phyloP scores from a whole-genome alignment of 768 basidiomycete genomes.

The Hypsizygus marmoreus region DNA sequence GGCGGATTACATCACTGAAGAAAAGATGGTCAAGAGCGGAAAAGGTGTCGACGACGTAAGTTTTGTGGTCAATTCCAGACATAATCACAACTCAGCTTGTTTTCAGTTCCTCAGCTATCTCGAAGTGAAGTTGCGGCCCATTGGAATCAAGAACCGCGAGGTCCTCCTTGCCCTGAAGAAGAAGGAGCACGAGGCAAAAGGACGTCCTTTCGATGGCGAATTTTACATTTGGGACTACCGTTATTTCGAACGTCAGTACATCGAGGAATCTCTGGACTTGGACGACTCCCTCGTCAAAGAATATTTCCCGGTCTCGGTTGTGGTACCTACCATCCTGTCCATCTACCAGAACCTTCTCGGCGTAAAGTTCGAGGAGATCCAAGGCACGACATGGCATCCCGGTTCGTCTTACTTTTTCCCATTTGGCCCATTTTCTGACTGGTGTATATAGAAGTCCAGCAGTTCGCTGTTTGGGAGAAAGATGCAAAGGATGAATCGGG shows the following conservation, averaged over 20 bases:
- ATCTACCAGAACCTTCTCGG: slow-evolving; percentile 85
- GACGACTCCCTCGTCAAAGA: slow-evolving; percentile 84
- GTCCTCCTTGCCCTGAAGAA: slow-evolving; percentile 73
- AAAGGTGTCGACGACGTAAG: slow-evolving; percentile 57
- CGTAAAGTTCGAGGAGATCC: slow-evolving; percentile 69
- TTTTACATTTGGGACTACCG: slow-evolving; percentile 89
- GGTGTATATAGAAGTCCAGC: slow-evolving; percentile 66
- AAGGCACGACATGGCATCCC: slow-evolving; percentile 76
- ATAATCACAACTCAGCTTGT: background rate
- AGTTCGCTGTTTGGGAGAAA: slow-evolving; percentile 84
- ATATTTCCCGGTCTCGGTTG: slow-evolving; percentile 84
- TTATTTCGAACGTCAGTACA: slow-evolving; percentile 66
- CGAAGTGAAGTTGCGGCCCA: slow-evolving; percentile 68
- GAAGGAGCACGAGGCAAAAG: slow-evolving; percentile 64
- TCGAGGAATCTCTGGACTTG: slow-evolving; percentile 66
- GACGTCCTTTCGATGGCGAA: slow-evolving; percentile 65
- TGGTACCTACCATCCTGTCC: slow-evolving; percentile 78
- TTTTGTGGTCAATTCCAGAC: too few species aligned
- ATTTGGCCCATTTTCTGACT: slow-evolving; percentile 2
- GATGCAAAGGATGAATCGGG: slow-evolving; percentile 68
- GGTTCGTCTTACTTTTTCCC: slow-evolving; percentile 40
- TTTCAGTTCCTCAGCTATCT: slow-evolving; percentile 77
- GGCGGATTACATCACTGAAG: slow-evolving; percentile 84
- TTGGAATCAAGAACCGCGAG: slow-evolving; percentile 67
- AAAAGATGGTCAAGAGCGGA: slow-evolving; percentile 82